Evolutionary conservation across 2,329 filamentous ascomycete species (phyloP).

Genomic region (Alternaria longipes): DNA sequence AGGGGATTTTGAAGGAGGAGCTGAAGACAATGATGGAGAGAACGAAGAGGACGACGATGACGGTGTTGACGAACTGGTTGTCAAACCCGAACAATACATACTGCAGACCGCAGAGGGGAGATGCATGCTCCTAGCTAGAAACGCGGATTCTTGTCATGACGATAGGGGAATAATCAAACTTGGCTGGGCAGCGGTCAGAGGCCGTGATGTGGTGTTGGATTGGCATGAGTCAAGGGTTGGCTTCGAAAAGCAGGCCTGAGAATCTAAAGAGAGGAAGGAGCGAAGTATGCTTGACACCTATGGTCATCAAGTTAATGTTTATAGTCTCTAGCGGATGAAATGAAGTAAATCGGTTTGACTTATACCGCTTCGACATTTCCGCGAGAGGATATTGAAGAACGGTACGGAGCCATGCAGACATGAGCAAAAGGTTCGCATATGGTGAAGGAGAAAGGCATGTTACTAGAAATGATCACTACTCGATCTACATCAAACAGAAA

Average conservation of each 20-base stretch:
- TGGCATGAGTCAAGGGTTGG: slow-evolving; percentile 20
- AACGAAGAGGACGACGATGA: slow-evolving; percentile 14
- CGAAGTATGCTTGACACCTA: not conserved
- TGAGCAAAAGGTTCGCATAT: not conserved
- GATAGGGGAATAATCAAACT: slow-evolving; percentile 9
- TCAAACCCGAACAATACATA: slow-evolving; percentile 29
- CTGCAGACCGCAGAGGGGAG: slow-evolving; percentile 16
- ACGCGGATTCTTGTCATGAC: slow-evolving; percentile 4
- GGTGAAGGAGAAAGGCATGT: not conserved
- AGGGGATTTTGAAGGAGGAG: not conserved
- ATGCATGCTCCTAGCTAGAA: slow-evolving; percentile 25
- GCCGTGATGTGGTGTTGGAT: slow-evolving; percentile 27
- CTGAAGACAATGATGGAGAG: not conserved
- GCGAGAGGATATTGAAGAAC: not conserved
- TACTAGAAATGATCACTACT: too few relatives aligned
- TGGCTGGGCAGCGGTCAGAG: slow-evolving; percentile 32
- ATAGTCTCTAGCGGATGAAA: not conserved
- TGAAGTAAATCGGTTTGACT: not conserved
- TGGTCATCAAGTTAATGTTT: not conserved
- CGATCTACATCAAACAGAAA: slow-evolving; percentile 10
- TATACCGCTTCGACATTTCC: not conserved
- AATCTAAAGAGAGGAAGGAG: not conserved
- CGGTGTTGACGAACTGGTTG: slow-evolving; percentile 16
- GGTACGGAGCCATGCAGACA: not conserved
- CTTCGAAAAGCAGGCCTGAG: slow-evolving; percentile 5